These are phyloP conservation scores for Botrytis cinerea DNA, from an alignment of 2,329 filamentous ascomycete genomes.

Conservation along the genomic window DNA sequence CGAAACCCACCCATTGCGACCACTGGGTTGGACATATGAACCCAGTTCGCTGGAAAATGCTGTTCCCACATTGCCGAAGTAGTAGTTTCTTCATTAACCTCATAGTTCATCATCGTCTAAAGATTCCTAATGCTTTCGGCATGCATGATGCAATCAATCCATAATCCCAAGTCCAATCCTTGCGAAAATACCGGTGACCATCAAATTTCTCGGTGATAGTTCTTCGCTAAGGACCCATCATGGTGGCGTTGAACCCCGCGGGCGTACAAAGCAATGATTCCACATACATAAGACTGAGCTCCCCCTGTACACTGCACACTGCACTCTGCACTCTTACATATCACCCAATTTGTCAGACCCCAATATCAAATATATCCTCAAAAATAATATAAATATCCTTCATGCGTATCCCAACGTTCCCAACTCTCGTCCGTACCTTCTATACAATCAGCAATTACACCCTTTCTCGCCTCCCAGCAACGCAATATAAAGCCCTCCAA, in stretches of 20 bases:
- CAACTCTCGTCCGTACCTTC: conserved; percentile 50
- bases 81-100: neutral
- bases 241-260: neutral
- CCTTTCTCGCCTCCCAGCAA: conserved; percentile 30
- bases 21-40: neutral
- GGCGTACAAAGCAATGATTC: conserved; percentile 7
- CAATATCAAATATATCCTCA: neutral
- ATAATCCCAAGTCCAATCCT: neutral
- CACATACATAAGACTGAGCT: neutral
- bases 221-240: neutral
- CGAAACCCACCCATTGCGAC: too few relatives aligned
- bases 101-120: neutral
- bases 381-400: conserved; percentile 35
- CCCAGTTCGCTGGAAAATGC: neutral
- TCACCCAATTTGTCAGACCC: conserved; percentile 23
- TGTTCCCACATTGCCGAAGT: neutral
- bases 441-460: conserved; percentile 51
- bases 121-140: neutral
- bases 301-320: neutral
- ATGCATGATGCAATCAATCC: neutral
- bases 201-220: neutral
- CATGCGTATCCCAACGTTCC: conserved; percentile 54
- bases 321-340: neutral
- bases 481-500: conserved; percentile 40
- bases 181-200: neutral